These are phyloP conservation scores for Globisporangium iwayamae DNA, from an alignment of 352 stramenopile species.

Conservation along the genomic window DNA sequence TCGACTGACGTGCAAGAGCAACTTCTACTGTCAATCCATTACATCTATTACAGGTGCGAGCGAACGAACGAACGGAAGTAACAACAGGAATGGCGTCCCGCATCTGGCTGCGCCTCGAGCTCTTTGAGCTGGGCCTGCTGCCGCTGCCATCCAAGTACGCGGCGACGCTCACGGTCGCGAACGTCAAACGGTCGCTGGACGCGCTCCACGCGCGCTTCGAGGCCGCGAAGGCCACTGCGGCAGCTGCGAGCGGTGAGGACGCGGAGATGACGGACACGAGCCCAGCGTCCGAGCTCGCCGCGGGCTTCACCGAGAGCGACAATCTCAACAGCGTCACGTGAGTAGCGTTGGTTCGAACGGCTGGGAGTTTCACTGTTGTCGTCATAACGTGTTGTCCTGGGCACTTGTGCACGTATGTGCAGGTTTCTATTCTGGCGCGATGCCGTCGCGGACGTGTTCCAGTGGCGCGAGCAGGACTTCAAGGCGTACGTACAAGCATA, in stretches of 20 bases:
- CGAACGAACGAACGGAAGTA: background rate
- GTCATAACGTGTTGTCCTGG: background rate
- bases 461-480: slow-evolving; percentile 82
- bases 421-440: slow-evolving; percentile 65
- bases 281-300: background rate
- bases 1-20: background rate
- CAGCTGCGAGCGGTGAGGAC: slow-evolving; percentile 28
- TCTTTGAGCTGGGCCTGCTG: slow-evolving; percentile 82
- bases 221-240: slow-evolving; percentile 8
- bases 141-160: slow-evolving; percentile 71
- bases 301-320: slow-evolving; percentile 51
- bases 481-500: slow-evolving; percentile 28
- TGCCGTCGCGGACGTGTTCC: slow-evolving; percentile 53
- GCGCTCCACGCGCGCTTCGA: slow-evolving; percentile 50
- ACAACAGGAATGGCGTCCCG: slow-evolving; percentile 33
- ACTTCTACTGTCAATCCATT: background rate
- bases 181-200: slow-evolving; percentile 59
- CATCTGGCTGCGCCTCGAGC: slow-evolving; percentile 81
- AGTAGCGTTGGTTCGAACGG: background rate
- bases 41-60: background rate
- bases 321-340: slow-evolving; percentile 44
- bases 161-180: slow-evolving; percentile 52
- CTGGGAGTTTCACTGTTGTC: background rate
- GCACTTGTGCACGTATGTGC: background rate
- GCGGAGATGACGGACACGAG: slow-evolving; percentile 36